Percentiles rank a stretch among this genome's conserved stretches.
Conservation (phyloP, 23 red algal genomes). For the Gracilaria gracilis region DNA sequence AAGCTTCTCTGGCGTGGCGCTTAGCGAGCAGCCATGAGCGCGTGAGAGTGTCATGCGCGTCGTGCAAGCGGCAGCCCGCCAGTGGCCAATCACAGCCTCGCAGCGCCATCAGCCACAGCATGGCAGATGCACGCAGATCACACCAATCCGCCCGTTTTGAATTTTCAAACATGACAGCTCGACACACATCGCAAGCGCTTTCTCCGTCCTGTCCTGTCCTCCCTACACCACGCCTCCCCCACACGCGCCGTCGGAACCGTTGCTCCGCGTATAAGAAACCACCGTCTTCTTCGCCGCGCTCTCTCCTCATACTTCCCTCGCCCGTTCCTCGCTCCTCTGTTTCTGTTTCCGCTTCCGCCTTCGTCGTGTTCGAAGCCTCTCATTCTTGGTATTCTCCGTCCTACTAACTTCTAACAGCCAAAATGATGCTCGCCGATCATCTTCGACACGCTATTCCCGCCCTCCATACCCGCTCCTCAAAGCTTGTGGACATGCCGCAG, state of each 20-base stretch:
- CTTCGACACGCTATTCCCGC: constrained; percentile 1
- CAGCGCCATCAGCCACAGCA: background rate
- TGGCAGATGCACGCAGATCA: no score
- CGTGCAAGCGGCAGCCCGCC: no score
- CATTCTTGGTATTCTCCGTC: background rate
- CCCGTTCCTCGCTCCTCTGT: no score
- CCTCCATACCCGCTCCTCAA: background rate
- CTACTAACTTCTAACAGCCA: background rate
- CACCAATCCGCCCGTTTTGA: background rate
- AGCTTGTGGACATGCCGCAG: background rate
- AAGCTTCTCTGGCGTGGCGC: no score
- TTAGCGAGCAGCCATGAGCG: background rate
- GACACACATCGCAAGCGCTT: background rate
- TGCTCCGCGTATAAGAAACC: no score
- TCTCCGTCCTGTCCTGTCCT: background rate
- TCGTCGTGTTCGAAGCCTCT: no score
- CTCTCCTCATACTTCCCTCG: no score
- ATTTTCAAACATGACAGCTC: background rate
- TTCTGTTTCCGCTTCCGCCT: background rate
- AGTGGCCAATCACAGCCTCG: background rate
- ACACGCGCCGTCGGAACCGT: no score
- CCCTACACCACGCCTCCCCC: background rate
- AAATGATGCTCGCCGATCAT: constrained; percentile 20
- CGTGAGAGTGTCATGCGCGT: no score
- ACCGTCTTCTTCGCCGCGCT: no score